These are phyloP conservation scores for Periconia digitata DNA, from an alignment of 2,329 filamentous ascomycete species.

Conservation along the genomic window DNA sequence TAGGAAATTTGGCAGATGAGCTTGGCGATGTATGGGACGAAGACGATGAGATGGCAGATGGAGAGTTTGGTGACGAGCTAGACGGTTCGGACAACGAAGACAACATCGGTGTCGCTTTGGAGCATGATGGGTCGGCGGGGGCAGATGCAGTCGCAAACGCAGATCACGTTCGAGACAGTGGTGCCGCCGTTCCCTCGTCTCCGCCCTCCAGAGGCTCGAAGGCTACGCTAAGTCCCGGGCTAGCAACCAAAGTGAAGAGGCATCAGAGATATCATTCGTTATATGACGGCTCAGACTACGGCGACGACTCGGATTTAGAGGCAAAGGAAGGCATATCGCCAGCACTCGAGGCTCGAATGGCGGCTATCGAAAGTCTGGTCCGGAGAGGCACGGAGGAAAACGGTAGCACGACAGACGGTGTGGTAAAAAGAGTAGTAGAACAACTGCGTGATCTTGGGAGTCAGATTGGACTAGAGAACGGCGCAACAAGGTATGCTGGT, in stretches of 20 bases:
- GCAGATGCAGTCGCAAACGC: slow-evolving; percentile 15
- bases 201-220: slow-evolving; percentile 33
- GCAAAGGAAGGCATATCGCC: slow-evolving; percentile 65
- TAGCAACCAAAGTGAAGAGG: slow-evolving; percentile 28
- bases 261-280: slow-evolving; percentile 52
- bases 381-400: slow-evolving; percentile 64
- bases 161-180: slow-evolving; percentile 48
- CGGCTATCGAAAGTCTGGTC: slow-evolving; percentile 70
- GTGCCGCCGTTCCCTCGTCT: slow-evolving; percentile 48
- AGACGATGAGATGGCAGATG: slow-evolving; percentile 60
- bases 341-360: slow-evolving; percentile 68
- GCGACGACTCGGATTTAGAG: slow-evolving; percentile 71
- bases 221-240: slow-evolving; percentile 42
- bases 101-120: slow-evolving; percentile 35
- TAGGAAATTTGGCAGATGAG: slow-evolving; percentile 81
- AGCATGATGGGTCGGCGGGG: slow-evolving; percentile 36
- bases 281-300: slow-evolving; percentile 75
- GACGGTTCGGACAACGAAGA: slow-evolving; percentile 23
- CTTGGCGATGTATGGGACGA: slow-evolving; percentile 72
- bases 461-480: slow-evolving; percentile 71
- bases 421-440: slow-evolving; percentile 69
- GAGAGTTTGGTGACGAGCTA: slow-evolving; percentile 39
- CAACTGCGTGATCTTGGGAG: slow-evolving; percentile 71
- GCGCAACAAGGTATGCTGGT: slow-evolving; percentile 64
- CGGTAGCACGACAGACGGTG: slow-evolving; percentile 64